Evolutionary conservation across 169 alveolate species (phyloP).

Genomic region (Neospora caninum): DNA sequence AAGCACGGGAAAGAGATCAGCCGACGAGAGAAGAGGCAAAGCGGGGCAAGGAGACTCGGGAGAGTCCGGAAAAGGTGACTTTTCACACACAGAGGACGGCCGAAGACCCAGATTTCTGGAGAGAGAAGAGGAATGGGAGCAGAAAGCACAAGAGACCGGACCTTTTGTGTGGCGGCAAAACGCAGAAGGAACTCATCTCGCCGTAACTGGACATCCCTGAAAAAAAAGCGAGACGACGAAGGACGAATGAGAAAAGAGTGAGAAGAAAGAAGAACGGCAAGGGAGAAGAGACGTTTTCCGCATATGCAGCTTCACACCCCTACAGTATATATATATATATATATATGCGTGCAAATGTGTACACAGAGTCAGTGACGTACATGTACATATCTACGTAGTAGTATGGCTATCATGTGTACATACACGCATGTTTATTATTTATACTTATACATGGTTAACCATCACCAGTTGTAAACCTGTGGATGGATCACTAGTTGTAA

Average conservation of each 20-base stretch:
- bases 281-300: background rate
- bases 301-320: too few species aligned
- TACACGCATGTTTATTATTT: background rate
- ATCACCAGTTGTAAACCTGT: too few species aligned
- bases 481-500: too few species aligned
- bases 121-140: background rate
- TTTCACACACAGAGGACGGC: too few species aligned
- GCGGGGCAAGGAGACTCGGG: too few species aligned
- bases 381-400: background rate
- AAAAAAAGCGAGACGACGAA: background rate
- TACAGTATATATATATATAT: too few species aligned
- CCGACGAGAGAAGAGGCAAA: too few species aligned
- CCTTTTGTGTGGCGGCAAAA: conserved; percentile 45
- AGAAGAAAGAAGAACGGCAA: background rate
- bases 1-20: background rate
- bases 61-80: too few species aligned
- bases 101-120: background rate
- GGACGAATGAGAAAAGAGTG: background rate
- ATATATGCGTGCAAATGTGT: too few species aligned
- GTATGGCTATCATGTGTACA: background rate
- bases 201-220: conserved; percentile 58
- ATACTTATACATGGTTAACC: background rate
- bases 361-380: too few species aligned
- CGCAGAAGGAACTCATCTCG: conserved; percentile 51
- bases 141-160: background rate